A percentile compares a stretch with the other conserved stretches of the same genome.
Evolutionary conservation across 2,329 filamentous ascomycete species (phyloP).

Genomic region (Monilinia polystroma): DNA sequence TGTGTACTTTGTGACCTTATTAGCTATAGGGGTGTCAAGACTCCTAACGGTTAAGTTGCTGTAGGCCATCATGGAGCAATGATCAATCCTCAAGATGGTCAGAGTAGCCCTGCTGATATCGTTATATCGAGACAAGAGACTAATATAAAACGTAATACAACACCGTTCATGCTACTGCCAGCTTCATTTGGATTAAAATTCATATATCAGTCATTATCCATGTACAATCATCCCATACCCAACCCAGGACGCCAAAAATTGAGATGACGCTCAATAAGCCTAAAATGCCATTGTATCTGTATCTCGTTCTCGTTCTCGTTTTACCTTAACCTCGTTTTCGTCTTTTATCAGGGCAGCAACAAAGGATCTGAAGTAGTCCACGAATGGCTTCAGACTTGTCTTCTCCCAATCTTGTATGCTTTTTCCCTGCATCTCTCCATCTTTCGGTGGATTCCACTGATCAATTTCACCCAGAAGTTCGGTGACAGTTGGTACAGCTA

Average conservation of each 20-base stretch:
- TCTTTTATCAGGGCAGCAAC: slow-evolving; percentile 78
- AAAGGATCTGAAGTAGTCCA: slow-evolving; percentile 84
- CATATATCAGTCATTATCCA: slow-evolving; percentile 5
- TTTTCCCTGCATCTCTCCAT: slow-evolving; percentile 47
- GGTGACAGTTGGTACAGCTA: slow-evolving; percentile 85
- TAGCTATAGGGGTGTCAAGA: too few relatives aligned
- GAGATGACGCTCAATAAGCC: not conserved
- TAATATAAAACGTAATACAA: not conserved
- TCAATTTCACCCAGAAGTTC: slow-evolving; percentile 83
- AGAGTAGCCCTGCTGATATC: not conserved
- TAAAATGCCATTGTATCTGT: slow-evolving; percentile 65
- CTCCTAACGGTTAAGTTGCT: too few relatives aligned
- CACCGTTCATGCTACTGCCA: too few relatives aligned
- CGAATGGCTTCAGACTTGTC: slow-evolving; percentile 88
- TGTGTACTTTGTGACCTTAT: too few relatives aligned
- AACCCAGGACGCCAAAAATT: not conserved
- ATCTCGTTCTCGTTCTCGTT: slow-evolving; percentile 51
- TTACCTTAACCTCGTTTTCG: slow-evolving; percentile 54
- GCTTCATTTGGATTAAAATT: slow-evolving; percentile 2
- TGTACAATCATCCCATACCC: not conserved
- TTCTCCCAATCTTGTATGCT: slow-evolving; percentile 88
- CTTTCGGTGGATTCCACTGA: slow-evolving; percentile 59
- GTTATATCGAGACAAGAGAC: too few relatives aligned
- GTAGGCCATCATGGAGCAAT: too few relatives aligned
- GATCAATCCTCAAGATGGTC: too few relatives aligned